Percentiles rank a stretch among this genome's conserved stretches.
Evolutionary conservation across 179 eudicot genomes (phyloP).

Genomic region (Beta lomatogona): DNA sequence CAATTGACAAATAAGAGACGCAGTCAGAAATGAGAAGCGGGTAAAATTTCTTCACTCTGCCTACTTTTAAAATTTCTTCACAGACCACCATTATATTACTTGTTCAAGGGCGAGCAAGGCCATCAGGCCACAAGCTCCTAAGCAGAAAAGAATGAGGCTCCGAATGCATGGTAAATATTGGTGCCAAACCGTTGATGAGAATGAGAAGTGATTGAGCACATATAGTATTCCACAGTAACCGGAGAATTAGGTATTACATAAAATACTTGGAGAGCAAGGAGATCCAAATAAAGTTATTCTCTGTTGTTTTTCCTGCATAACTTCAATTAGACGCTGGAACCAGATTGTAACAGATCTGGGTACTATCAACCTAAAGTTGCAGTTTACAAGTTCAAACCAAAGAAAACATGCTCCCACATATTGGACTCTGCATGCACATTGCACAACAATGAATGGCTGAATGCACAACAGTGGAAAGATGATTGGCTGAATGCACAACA

Average conservation of each 20-base stretch:
- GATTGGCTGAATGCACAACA: no score
- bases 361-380: no score
- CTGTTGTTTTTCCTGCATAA: neutral
- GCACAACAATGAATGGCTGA: no score
- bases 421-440: no score
- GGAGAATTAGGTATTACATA: neutral
- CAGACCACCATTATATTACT: neutral
- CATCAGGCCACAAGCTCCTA: neutral
- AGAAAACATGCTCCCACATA: no score
- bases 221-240: neutral
- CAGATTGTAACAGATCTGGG: no score
- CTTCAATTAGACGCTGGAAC: neutral
- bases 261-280: neutral
- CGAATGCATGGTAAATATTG: no score
- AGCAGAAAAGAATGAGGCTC: no score
- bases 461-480: no score
- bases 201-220: neutral
- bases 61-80: neutral
- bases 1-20: neutral
- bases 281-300: neutral
- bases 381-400: no score
- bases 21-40: neutral
- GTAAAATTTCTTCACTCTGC: neutral
- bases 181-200: neutral
- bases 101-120: neutral